phyloP scores from a whole-genome alignment of 805 yeast genomes.

The Lipomyces japonicus region DNA sequence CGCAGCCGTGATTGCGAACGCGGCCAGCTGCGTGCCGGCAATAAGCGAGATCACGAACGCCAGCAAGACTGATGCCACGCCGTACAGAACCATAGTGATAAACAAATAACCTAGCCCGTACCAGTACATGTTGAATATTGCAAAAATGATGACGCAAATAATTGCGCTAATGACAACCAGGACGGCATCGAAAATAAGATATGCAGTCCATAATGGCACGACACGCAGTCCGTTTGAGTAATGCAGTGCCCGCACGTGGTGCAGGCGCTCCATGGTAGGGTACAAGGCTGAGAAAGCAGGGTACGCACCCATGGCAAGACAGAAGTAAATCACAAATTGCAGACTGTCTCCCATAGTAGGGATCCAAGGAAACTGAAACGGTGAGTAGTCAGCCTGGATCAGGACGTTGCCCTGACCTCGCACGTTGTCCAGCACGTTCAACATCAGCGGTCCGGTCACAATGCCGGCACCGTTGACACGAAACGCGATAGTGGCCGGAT shows the following conservation, averaged over 20 bases:
- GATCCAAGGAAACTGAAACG: slow-evolving; percentile 38
- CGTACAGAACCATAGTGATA: slow-evolving; percentile 36
- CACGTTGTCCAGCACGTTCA: slow-evolving; percentile 35
- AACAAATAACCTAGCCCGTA: slow-evolving; percentile 37
- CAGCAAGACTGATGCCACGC: slow-evolving; percentile 33
- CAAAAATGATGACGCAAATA: slow-evolving; percentile 34
- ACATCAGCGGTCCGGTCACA: slow-evolving; percentile 30
- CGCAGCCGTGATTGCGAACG: slow-evolving; percentile 39
- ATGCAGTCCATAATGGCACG: slow-evolving; percentile 38
- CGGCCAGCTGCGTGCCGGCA: slow-evolving; percentile 39
- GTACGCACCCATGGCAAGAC: slow-evolving; percentile 38
- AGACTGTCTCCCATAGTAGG: slow-evolving; percentile 36
- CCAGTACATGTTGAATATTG: slow-evolving; percentile 29
- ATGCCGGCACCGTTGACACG: slow-evolving; percentile 30
- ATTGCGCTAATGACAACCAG: slow-evolving; percentile 31
- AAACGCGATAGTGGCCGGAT: slow-evolving; percentile 33
- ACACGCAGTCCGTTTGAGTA: slow-evolving; percentile 40
- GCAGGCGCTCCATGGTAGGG: slow-evolving; percentile 39
- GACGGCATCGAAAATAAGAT: slow-evolving; percentile 32
- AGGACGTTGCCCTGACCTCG: slow-evolving; percentile 32
- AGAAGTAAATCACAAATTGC: slow-evolving; percentile 38
- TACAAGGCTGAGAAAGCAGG: slow-evolving; percentile 39
- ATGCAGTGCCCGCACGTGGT: slow-evolving; percentile 39
- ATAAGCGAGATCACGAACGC: slow-evolving; percentile 36
- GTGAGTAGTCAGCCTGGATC: slow-evolving; percentile 35